Conservation (phyloP, 108 stramenopile species). For the Skeletonema marinoi region DNA sequence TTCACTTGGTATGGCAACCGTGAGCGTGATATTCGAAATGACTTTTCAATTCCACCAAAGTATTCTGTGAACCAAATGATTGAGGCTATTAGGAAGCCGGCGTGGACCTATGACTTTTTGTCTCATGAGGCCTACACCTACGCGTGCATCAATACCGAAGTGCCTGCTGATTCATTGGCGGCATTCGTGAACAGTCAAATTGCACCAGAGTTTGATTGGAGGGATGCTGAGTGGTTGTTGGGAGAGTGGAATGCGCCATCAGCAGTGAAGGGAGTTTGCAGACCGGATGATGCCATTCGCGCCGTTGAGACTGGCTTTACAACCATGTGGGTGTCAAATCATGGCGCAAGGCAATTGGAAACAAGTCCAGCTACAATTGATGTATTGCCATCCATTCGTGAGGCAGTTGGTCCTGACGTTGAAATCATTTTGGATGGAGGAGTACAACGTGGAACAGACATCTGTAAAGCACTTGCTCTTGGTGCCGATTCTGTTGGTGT, state of each 20-base stretch:
- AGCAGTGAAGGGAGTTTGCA: slow-evolving; percentile 95
- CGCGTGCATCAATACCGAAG: slow-evolving; percentile 88
- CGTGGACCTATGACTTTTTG: slow-evolving; percentile 91
- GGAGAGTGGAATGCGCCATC: slow-evolving; percentile 91
- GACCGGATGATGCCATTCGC: slow-evolving; percentile 93
- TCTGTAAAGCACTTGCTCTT: slow-evolving; percentile 94
- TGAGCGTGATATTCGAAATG: slow-evolving; percentile 95
- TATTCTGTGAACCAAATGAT: slow-evolving; percentile 80
- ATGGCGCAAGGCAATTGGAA: slow-evolving; percentile 97
- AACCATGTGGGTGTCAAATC: slow-evolving; percentile 97
- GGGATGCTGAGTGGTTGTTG: slow-evolving; percentile 96
- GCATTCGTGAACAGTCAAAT: slow-evolving; percentile 96
- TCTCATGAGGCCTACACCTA: slow-evolving; percentile 90
- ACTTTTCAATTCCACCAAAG: slow-evolving; percentile 95
- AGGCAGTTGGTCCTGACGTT: slow-evolving; percentile 89
- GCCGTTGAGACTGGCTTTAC: slow-evolving; percentile 94
- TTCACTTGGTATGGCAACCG: slow-evolving; percentile 97
- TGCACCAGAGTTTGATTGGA: slow-evolving; percentile 93
- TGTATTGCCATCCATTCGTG: slow-evolving; percentile 92
- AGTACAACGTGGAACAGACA: slow-evolving; percentile 97
- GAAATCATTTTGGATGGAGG: slow-evolving; percentile 98
- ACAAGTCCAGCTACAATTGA: slow-evolving; percentile 95
- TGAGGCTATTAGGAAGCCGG: slow-evolving; percentile 87
- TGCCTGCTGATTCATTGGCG: slow-evolving; percentile 92
- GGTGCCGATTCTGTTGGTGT: slow-evolving; percentile 96